Percentiles rank a stretch among this genome's conserved stretches.
Evolutionary conservation across 2,329 filamentous ascomycete species (phyloP).

Genomic region (Coniochaeta hoffmannii): DNA sequence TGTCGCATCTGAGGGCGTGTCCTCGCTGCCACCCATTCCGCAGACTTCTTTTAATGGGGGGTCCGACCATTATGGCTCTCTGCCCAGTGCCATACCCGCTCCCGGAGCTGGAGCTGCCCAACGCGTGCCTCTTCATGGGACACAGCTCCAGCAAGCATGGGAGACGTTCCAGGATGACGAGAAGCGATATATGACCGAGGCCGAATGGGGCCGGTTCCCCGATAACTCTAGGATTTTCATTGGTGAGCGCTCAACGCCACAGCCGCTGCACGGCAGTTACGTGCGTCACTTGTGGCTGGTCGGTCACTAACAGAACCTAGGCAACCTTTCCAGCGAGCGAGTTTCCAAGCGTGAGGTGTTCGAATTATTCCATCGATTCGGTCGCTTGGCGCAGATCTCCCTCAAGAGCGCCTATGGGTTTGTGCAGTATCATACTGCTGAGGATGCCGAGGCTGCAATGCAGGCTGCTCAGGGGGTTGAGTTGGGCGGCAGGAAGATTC

Average conservation of each 20-base stretch:
- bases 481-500: constrained; percentile 85
- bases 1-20: constrained; percentile 11
- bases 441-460: constrained; percentile 69
- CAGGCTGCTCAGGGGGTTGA: constrained; percentile 71
- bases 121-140: constrained; percentile 14
- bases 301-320: constrained; percentile 24
- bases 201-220: constrained; percentile 75
- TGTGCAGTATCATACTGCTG: constrained; percentile 78
- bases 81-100: not conserved
- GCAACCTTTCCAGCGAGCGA: constrained; percentile 86
- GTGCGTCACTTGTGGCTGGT: constrained; percentile 7
- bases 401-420: constrained; percentile 97
- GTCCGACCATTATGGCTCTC: constrained; percentile 8
- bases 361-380: constrained; percentile 79
- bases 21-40: constrained; percentile 13
- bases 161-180: constrained; percentile 68
- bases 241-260: constrained; percentile 42
- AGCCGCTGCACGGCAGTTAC: constrained; percentile 5
- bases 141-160: constrained; percentile 53
- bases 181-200: constrained; percentile 66
- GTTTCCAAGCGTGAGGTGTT: constrained; percentile 93
- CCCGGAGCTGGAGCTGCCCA: not conserved
- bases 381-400: constrained; percentile 85
- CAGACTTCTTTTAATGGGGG: constrained; percentile 7
- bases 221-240: constrained; percentile 73